Base-by-base conservation (phyloP, 148 eudicot genomes). In the Arctostaphylos glauca region DNA sequence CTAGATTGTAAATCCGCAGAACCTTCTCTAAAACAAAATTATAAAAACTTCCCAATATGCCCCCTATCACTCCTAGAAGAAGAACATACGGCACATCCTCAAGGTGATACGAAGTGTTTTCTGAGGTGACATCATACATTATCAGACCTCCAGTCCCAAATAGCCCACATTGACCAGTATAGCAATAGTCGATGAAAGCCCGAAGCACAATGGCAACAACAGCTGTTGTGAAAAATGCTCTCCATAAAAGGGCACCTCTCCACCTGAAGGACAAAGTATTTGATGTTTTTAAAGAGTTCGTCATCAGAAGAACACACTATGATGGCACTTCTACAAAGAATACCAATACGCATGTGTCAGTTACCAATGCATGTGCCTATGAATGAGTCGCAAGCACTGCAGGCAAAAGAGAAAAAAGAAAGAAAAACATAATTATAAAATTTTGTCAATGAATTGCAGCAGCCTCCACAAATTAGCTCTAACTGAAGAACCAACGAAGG, bases 111-210 rank as follows among this genome's bases (percentile, higher is more conserved):
- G 90, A 74, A 21, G 91, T 23, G 78, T 87, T 86, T 76, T 86
- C 95, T 50, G 95, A 88, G 46, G 97, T 88, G 86, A 93, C 98
- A 84, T 96, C 92, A 83, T 76, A 96, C 99, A 96, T 96, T 84
- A 96, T 96, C 21, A 96, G 88, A 83, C 99, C 99, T 46, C 99
- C 99, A 50, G 92, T 96, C 8, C 99, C 99, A 78, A 96, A 96
- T 52, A 96, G 91, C 67, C 99, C 98, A 87, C 99, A 96, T 87
- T 92, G 86, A 21, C 99, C 98, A 70, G 90, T 87, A 78, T 88
- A 88, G 83, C 99, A 96, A 19, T 92, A 53, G 86, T 96, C 99
- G 84, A 94, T 91, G 46, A 96, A 87, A 79, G 91, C 93, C 38
- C 98, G 93, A 84, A 96, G 97, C 84, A 94, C 88, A 78, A 96